Evolutionary conservation across 495 filamentous ascomycete species (phyloP).

Genomic region (Aspergillus heteromorphus): DNA sequence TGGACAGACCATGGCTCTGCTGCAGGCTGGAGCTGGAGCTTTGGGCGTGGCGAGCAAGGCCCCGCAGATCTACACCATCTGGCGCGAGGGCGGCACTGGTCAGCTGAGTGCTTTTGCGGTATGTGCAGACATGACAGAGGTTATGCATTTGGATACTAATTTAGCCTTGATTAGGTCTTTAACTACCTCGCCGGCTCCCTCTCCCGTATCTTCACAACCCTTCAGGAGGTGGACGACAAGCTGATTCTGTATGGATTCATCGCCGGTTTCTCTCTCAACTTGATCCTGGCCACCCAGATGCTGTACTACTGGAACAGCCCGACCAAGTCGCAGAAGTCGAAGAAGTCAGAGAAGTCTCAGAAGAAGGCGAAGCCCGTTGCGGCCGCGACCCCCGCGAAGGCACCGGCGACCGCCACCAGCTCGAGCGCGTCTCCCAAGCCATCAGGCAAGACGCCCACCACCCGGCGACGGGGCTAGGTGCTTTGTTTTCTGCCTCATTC

Average conservation of each 20-base stretch:
- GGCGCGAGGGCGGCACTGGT: conserved; percentile 78
- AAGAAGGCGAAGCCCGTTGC: conserved; percentile 32
- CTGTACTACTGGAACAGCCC: conserved; percentile 90
- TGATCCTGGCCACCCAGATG: conserved; percentile 85
- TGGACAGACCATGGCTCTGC: conserved; percentile 60
- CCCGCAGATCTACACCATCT: conserved; percentile 85
- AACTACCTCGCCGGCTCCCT: conserved; percentile 92
- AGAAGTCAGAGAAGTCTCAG: too few species aligned
- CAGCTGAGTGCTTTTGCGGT: conserved; percentile 96
- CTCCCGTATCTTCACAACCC: conserved; percentile 90
- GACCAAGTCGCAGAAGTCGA: conserved; percentile 29
- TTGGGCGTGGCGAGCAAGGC: conserved; percentile 82
- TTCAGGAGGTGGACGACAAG: conserved; percentile 93
- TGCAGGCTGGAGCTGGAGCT: conserved; percentile 81
- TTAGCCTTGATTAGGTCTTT: conserved; percentile 75
- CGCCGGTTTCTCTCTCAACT: conserved; percentile 81
- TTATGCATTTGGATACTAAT: not conserved
- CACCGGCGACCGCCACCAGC: conserved; percentile 19
- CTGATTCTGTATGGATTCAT: conserved; percentile 92
- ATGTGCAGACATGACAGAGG: too few species aligned
- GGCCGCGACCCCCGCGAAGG: conserved; percentile 20
- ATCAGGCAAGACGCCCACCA: conserved; percentile 38
- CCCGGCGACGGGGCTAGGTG: conserved; percentile 44
- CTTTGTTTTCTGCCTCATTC: conserved; percentile 6
- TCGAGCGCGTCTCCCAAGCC: conserved; percentile 30